Evolutionary conservation across 192 early-diverging fungal species (phyloP).

Genomic region (Funneliformis mosseae): DNA sequence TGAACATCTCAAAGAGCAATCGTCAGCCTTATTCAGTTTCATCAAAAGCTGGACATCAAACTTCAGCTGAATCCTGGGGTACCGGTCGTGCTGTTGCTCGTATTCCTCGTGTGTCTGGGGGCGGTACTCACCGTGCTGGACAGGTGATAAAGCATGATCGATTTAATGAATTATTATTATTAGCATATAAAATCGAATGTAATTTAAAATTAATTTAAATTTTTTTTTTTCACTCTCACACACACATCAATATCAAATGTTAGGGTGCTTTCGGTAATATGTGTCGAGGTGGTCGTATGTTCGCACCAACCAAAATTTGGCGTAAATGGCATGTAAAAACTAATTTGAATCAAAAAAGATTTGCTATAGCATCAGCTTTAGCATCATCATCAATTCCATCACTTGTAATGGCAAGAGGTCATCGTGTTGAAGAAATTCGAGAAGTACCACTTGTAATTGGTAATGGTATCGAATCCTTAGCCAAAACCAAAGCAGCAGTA

Average conservation of each 20-base stretch:
- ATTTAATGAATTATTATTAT: too few species aligned
- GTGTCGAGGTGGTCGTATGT: slow-evolving; percentile 99
- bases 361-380: slow-evolving; percentile 94
- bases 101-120: slow-evolving; percentile 97
- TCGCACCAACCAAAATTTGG: slow-evolving; percentile 99
- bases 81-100: slow-evolving; percentile 98
- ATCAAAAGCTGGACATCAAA: slow-evolving; percentile 97
- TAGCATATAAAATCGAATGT: too few species aligned
- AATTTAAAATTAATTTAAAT: too few species aligned
- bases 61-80: slow-evolving; percentile 98
- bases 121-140: slow-evolving; percentile 95
- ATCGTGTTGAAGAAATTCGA: slow-evolving; percentile 88
- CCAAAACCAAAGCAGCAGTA: slow-evolving; percentile 94
- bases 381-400: slow-evolving; percentile 91
- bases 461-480: slow-evolving; percentile 77
- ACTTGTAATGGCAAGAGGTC: slow-evolving; percentile 95
- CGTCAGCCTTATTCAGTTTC: slow-evolving; percentile 96
- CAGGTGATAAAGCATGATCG: too few species aligned
- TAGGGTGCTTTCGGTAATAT: slow-evolving; percentile 98
- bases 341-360: slow-evolving; percentile 98
- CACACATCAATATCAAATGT: too few species aligned
- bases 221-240: too few species aligned
- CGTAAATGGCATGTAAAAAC: slow-evolving; percentile 99
- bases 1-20: slow-evolving; percentile 98
- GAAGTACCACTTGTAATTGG: slow-evolving; percentile 93